Base-by-base conservation (phyloP, 495 filamentous ascomycete species). In the Annulohypoxylon bovei region DNA sequence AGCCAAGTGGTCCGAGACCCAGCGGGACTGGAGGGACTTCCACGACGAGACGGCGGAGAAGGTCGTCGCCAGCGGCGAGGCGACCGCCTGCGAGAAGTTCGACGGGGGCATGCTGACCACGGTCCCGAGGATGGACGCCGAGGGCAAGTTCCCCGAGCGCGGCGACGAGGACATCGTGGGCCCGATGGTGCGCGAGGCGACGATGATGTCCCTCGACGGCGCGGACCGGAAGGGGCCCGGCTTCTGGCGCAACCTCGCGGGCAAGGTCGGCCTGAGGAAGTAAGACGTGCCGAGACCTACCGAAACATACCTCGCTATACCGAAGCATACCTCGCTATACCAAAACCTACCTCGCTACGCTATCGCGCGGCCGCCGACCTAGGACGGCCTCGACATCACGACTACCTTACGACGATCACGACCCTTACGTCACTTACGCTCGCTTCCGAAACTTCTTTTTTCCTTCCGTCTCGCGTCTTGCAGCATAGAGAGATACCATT, bases 81-180 rank as follows among this genome's bases (percentile, higher is more conserved):
- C 58, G 9, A 50, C 65, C 11, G 63, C 55, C 20, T 78, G 70
- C 50, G 72, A 75, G 9, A 76, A 74, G 11, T 75, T 81, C 28
- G 81, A 82, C 37, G 83, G 81, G 54, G 72, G 74, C 28, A 67
- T 82, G n/a, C 75, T 82, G 0, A 80, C 78, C 35, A 76, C 79
- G 1, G 79, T 85, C 8, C 83, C 82, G 0, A 72, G 77, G 27
- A 85, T 90, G 78, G 82, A 80, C 65, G 88, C 88, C 76, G 89
- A 92, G 64, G 88, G 88, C 52, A 97, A 97, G 79, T 97, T 97
- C 70, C 93, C 92, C 25, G 88, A 91, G 65, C 86, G 95, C 52
- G 93, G 92, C 27, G 93, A 97, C 70, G 89, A 93, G 59, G 93
- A 96, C 75, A 95, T 97, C 64, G 93, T 98, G 12, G 94, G 94